A percentile compares a stretch with the other conserved stretches of the same genome.
Conservation (phyloP, 2,329 filamentous ascomycete genomes). For the Ceratocystis alfenasii region DNA sequence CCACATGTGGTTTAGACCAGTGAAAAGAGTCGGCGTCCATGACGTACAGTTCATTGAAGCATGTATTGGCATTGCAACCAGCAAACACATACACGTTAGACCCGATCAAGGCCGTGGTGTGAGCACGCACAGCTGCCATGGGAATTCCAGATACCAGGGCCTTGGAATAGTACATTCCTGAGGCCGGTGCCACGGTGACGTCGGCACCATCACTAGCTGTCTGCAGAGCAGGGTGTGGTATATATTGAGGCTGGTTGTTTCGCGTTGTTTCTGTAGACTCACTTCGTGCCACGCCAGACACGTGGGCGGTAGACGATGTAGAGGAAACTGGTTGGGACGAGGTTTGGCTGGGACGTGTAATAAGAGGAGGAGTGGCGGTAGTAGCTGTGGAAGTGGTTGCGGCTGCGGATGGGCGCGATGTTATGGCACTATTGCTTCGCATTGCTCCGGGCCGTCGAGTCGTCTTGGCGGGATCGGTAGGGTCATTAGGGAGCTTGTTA, state of each 20-base stretch:
- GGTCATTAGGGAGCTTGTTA: conserved; percentile 21
- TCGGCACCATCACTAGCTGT: conserved; percentile 46
- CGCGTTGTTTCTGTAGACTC: conserved; percentile 24
- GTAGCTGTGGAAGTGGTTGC: not conserved
- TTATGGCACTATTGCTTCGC: conserved; percentile 44
- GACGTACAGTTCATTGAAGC: conserved; percentile 59
- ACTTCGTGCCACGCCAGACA: conserved; percentile 23
- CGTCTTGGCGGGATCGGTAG: conserved; percentile 26
- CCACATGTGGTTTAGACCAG: conserved; percentile 54
- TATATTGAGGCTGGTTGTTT: conserved; percentile 31
- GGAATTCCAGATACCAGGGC: conserved; percentile 51
- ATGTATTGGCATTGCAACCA: conserved; percentile 53
- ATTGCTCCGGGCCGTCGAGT: conserved; percentile 33
- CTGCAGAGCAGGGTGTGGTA: conserved; percentile 41
- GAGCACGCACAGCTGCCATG: conserved; percentile 51
- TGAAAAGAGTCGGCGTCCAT: conserved; percentile 59
- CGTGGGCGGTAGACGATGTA: conserved; percentile 23
- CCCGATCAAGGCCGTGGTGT: conserved; percentile 54
- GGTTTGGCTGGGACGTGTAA: conserved; percentile 14
- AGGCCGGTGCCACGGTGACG: conserved; percentile 51
- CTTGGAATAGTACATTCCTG: conserved; percentile 61
- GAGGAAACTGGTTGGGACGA: conserved; percentile 9
- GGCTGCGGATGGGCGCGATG: conserved; percentile 28
- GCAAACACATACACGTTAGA: conserved; percentile 59
- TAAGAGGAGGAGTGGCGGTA: conserved; percentile 12